phyloP scores from a whole-genome alignment of 306 rosid species.

The Quercus glauca region DNA sequence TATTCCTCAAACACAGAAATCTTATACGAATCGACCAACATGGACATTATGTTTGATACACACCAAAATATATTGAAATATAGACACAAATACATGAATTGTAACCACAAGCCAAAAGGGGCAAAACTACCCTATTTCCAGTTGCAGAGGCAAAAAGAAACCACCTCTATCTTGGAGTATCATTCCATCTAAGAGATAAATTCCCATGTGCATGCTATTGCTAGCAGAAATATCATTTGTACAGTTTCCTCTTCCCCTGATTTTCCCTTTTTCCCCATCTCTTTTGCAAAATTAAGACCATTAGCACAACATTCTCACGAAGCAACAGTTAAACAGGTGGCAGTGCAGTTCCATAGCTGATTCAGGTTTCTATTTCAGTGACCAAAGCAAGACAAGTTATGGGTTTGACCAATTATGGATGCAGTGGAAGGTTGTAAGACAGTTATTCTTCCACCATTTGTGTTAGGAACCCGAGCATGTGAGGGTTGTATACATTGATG shows the following conservation, averaged over 20 bases:
- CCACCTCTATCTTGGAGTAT: neutral
- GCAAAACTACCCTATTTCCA: neutral
- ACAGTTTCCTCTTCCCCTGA: neutral
- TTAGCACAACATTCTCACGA: too few relatives aligned
- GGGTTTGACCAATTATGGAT: too few relatives aligned
- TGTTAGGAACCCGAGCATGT: too few relatives aligned
- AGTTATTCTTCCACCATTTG: too few relatives aligned
- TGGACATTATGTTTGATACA: neutral
- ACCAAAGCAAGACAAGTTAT: too few relatives aligned
- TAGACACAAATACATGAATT: neutral
- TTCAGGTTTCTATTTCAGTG: too few relatives aligned
- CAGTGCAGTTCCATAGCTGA: too few relatives aligned
- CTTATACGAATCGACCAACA: neutral
- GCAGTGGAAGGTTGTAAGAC: too few relatives aligned
- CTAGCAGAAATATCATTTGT: neutral
- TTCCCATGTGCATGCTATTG: neutral
- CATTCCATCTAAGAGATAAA: neutral
- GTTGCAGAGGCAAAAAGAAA: neutral
- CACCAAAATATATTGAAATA: neutral
- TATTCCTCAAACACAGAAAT: neutral
- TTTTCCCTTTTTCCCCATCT: neutral
- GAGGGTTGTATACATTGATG: too few relatives aligned
- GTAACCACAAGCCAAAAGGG: neutral
- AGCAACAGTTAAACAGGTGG: too few relatives aligned
- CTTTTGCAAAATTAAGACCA: slow-evolving; percentile 1